Percentiles rank a stretch among this genome's conserved stretches.
phyloP scores from a whole-genome alignment of 768 basidiomycete species.

The Postia placenta region DNA sequence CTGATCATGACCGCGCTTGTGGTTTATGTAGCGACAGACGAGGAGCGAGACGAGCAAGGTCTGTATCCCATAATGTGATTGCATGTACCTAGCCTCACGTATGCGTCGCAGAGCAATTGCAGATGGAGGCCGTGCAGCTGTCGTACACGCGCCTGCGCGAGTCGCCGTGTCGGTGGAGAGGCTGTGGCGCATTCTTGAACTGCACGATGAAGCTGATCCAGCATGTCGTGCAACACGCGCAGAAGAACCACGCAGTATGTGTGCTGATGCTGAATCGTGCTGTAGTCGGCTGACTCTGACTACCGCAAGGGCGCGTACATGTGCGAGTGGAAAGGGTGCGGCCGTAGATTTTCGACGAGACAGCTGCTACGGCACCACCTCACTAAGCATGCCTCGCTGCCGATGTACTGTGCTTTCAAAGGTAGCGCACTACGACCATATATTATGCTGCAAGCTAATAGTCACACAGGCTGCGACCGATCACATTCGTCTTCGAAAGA shows the following conservation, averaged over 20 bases:
- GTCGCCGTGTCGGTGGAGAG: constrained; percentile 52
- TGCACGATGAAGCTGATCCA: constrained; percentile 40
- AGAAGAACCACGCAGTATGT: constrained; percentile 24
- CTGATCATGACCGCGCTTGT: background rate
- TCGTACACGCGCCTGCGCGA: constrained; percentile 43
- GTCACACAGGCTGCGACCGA: constrained; percentile 44
- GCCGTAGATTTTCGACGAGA: constrained; percentile 31
- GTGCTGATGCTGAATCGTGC: background rate
- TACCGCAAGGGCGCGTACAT: constrained; percentile 23
- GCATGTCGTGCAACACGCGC: constrained; percentile 42
- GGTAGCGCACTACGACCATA: constrained; percentile 32
- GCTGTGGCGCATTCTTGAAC: constrained; percentile 51
- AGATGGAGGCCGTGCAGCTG: constrained; percentile 39
- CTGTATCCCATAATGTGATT: background rate
- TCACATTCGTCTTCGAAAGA: constrained; percentile 40
- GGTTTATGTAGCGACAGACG: background rate
- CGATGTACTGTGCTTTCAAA: constrained; percentile 42
- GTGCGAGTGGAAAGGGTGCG: constrained; percentile 57
- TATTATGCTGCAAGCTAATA: constrained; percentile 1
- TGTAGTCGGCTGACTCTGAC: background rate
- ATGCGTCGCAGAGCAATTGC: constrained; percentile 29
- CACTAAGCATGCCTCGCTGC: constrained; percentile 40
- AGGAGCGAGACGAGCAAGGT: constrained; percentile 7
- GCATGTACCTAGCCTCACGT: background rate
- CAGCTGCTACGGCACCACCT: constrained; percentile 42